Evolutionary conservation across 768 basidiomycete species (phyloP), one percentile per base, ranked within the genome.

Genomic region (Suillus occidentalis): DNA sequence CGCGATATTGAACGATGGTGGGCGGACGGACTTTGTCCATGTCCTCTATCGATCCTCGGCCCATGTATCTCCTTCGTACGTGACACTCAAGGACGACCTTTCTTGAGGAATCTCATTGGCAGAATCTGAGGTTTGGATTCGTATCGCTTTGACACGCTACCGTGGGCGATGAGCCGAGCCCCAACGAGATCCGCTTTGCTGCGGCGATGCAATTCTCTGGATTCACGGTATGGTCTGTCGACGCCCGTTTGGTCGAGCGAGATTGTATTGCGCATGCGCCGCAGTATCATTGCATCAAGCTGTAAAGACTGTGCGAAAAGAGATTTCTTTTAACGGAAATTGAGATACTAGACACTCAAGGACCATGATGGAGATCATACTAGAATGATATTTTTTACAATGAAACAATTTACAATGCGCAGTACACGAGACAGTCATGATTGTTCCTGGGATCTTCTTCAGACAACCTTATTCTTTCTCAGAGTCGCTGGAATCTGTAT

Each of bases 81-180:
- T 20, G 16, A 7, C 6, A 18, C 42, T 18, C 42, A 18, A 20
- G 14, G 22, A 50, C 49, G 49, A 25, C 49, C 22, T 22, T 14
- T 25, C 22, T 25, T 16, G 57, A 67, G 22, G 70, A 72, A 10
- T 62, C 56, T 3, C 59, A 60, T 8, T 62, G 71, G 12, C 36
- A 50, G 2, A 55, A 64, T 28, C 64, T 68, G 8, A 68, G 70
- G 18, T 71, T 78, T 28, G 78, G 72, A 0, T 78, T 79, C 34
- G 64, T 78, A 4, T 79, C 77, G 6, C 73, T 76, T 0, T 78
- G 78, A 34, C 71, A 77, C 39, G 79, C 77, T 1, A 68, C 74
- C 4, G 66, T 63, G 1, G 68, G 69, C 1, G 68, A 70, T 39
- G 60, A 50, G 4, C 10, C 62, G 0, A 71, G 72, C 6, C 72